Conservation (phyloP, 441 rosid species). For the Bocquillonia castaneifolia region DNA sequence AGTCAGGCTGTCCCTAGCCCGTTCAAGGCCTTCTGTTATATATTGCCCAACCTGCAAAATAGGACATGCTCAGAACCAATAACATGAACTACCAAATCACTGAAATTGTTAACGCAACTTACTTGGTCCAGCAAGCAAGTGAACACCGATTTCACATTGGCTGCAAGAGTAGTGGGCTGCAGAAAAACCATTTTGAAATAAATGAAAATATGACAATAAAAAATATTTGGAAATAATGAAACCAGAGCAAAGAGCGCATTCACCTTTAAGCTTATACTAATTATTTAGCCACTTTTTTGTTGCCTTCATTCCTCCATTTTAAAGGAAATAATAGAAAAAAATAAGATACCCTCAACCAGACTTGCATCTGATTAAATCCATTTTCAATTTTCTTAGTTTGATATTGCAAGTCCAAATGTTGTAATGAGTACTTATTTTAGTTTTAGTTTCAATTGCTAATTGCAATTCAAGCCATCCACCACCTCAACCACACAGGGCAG, state of each 20-base stretch:
- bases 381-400: neutral
- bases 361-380: neutral
- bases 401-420: neutral
- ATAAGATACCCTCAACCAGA: conserved; percentile 1
- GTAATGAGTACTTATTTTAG: neutral
- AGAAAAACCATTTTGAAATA: conserved; percentile 26
- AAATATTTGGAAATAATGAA: neutral
- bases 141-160: conserved; percentile 82
- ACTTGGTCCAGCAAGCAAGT: conserved; percentile 93
- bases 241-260: neutral
- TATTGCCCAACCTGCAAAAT: conserved; percentile 72
- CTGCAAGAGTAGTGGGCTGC: conserved; percentile 82
- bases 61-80: conserved; percentile 6
- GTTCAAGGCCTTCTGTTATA: conserved; percentile 94
- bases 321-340: neutral
- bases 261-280: neutral
- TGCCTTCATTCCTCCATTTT: neutral
- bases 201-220: conserved; percentile 21
- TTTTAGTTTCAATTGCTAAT: neutral
- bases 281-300: neutral
- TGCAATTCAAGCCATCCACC: neutral
- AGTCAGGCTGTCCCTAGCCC: conserved; percentile 86
- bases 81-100: conserved; percentile 14
- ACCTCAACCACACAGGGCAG: neutral
- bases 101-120: conserved; percentile 36